Percentiles rank a stretch among this genome's conserved stretches.
phyloP scores from a whole-genome alignment of 495 filamentous ascomycete genomes.

The Aspergillus kassunensis region DNA sequence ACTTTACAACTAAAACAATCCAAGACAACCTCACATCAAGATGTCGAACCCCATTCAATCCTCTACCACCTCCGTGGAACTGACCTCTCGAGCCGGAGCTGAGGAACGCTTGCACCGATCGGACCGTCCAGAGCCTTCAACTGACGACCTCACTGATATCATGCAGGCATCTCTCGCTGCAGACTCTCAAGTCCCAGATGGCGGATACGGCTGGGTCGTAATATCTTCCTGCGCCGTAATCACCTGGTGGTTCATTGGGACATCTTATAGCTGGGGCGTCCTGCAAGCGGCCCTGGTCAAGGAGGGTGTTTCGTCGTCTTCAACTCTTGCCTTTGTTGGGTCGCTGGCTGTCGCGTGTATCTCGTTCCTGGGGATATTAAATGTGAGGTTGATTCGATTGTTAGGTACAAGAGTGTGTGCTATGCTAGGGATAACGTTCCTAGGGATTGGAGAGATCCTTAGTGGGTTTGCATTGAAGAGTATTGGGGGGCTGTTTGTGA shows the following conservation, averaged over 20 bases:
- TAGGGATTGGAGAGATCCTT: slow-evolving; percentile 46
- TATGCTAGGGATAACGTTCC: slow-evolving; percentile 42
- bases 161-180: slow-evolving; percentile 47
- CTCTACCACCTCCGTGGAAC: neutral
- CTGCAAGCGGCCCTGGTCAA: slow-evolving; percentile 52
- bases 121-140: neutral
- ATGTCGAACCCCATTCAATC: neutral
- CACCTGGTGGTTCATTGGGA: slow-evolving; percentile 54
- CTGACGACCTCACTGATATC: slow-evolving; percentile 27
- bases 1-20: too few species aligned
- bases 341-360: slow-evolving; percentile 47
- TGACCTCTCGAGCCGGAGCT: neutral
- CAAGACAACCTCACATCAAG: too few species aligned
- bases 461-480: slow-evolving; percentile 46
- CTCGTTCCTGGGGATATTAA: slow-evolving; percentile 45
- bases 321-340: slow-evolving; percentile 55
- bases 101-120: neutral
- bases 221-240: slow-evolving; percentile 47
- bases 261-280: slow-evolving; percentile 54
- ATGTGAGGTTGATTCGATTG: slow-evolving; percentile 44
- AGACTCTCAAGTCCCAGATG: slow-evolving; percentile 51
- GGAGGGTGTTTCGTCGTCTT: slow-evolving; percentile 39
- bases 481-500: slow-evolving; percentile 53
- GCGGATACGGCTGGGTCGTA: slow-evolving; percentile 57
- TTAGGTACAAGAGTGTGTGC: slow-evolving; percentile 43